A percentile compares a stretch with the other conserved stretches of the same genome.
Evolutionary conservation across 345 rosid genomes (phyloP).

Genomic region (Lagerstroemia speciosa): DNA sequence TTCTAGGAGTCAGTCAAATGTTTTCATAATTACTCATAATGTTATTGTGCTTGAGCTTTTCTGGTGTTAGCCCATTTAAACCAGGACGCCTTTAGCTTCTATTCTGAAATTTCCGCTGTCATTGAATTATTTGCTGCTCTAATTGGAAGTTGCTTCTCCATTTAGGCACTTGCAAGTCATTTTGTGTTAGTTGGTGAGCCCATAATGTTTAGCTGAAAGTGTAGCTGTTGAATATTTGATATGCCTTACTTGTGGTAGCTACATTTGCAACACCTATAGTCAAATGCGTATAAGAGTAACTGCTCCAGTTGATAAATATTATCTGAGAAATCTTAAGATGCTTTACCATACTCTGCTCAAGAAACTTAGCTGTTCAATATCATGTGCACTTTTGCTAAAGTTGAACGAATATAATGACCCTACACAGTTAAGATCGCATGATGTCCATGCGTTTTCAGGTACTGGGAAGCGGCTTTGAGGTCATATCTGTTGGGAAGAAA

Average conservation of each 20-base stretch:
- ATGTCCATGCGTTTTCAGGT: slow-evolving; percentile 26
- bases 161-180: no score
- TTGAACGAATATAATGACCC: not conserved
- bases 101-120: not conserved
- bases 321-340: not conserved
- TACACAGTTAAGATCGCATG: not conserved
- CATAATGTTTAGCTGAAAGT: not conserved
- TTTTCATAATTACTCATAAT: not conserved
- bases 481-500: slow-evolving; percentile 76
- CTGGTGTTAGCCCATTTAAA: not conserved
- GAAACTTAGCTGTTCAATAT: not conserved
- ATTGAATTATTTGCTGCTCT: not conserved
- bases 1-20: not conserved
- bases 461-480: slow-evolving; percentile 86
- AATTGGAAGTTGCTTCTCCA: not conserved
- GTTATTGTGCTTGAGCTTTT: not conserved
- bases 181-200: no score
- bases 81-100: not conserved
- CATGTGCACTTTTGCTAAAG: not conserved
- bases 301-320: not conserved
- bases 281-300: not conserved
- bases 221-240: not conserved
- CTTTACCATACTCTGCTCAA: not conserved
- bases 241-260: not conserved
- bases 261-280: not conserved